Evolutionary conservation across 2,329 filamentous ascomycete genomes (phyloP), one percentile per base, ranked within the genome.

Genomic region (Venturia pyrina): DNA sequence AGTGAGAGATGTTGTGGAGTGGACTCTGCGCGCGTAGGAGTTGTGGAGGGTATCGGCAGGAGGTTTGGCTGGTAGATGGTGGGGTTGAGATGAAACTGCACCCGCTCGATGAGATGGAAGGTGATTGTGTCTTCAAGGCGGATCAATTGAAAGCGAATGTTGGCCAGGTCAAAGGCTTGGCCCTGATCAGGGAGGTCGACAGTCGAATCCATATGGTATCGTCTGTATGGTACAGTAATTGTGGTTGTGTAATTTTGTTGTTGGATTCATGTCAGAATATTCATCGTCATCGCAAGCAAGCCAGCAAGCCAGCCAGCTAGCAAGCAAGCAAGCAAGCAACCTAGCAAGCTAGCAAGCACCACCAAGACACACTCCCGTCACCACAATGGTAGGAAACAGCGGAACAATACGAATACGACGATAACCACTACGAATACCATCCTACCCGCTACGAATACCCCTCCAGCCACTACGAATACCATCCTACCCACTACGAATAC

Each of bases 101-200:
- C 93, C 50, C 95, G 89, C 79, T 99, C 95, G 73, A 98, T 98
- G 48, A 99, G 83, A 78, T 96, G 90, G 78, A 96, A 97, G 70
- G 91, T 96, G 74, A 99, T 98, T 68, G 93, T 98, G 75, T 99
- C 95, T 80, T 99, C 95, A 21, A 98, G 84, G 24, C 95, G 95
- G 73, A 96, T 96, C 68, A 97, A 81, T 77, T 96, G 91, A 78
- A 91, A 96, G 69, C 95, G 90, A 75, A 98, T 99, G 74, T 95
- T 91, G 69, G 87, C 84, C 62, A 99, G 85, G 75, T 98, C 93
- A 72, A 99, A 81, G 19, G 93, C 93, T 80, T 91, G 90, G 70
- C 86, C 86, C 73, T 88, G 85, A 78, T 98, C 90, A 48, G 87
- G 90, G 68, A 96, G 86, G 76, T 97, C 92, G 73, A 98, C 91